Evolutionary conservation across 257 asterid species (phyloP).

Genomic region (Eustoma russellianum): DNA sequence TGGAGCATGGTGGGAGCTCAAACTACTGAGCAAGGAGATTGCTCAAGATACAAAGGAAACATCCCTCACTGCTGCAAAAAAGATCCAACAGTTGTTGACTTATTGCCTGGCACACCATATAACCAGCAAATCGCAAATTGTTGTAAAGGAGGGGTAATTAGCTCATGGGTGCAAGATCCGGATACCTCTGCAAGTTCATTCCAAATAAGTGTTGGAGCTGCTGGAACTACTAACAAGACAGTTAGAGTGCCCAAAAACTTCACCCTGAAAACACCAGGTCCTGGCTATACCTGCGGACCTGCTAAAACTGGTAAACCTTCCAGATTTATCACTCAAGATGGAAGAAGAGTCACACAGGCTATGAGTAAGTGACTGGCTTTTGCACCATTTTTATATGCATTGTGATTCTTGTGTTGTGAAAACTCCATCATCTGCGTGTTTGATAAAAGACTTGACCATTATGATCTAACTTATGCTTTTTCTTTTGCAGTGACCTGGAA

Average conservation of each 20-base stretch:
- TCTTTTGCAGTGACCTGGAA: constrained; percentile 15
- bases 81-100: constrained; percentile 67
- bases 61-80: constrained; percentile 75
- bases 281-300: constrained; percentile 82
- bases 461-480: constrained; percentile 6
- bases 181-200: constrained; percentile 54
- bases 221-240: constrained; percentile 77
- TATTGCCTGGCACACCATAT: constrained; percentile 77
- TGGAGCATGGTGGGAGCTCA: constrained; percentile 85
- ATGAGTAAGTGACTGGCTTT: constrained; percentile 49
- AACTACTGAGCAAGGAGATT: constrained; percentile 88
- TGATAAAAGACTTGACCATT: not conserved
- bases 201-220: constrained; percentile 63
- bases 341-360: constrained; percentile 76
- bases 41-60: constrained; percentile 60
- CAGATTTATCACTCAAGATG: constrained; percentile 44
- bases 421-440: not conserved
- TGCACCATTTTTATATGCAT: not conserved
- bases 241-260: constrained; percentile 69
- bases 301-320: constrained; percentile 65
- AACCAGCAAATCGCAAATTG: constrained; percentile 78
- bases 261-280: constrained; percentile 73
- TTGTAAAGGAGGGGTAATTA: constrained; percentile 77
- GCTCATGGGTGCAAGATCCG: constrained; percentile 73
- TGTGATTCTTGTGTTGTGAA: not conserved